Evolutionary conservation across 2,329 filamentous ascomycete species (phyloP).

Genomic region (Neonectria coccinea): DNA sequence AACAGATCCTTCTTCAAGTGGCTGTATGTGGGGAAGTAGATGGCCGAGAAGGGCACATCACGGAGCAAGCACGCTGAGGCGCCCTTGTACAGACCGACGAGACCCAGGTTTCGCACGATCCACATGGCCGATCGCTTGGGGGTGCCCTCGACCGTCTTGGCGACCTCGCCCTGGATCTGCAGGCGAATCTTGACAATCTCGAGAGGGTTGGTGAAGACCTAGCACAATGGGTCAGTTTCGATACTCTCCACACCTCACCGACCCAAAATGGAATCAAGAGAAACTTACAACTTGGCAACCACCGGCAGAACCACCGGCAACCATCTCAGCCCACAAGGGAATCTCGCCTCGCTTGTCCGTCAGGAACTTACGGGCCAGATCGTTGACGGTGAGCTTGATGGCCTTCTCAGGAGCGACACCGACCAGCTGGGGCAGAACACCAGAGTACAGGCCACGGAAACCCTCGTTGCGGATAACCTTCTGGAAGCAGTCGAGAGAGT

Average conservation of each 20-base stretch:
- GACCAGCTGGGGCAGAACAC: conserved; percentile 93
- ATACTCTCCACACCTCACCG: not conserved
- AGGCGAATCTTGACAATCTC: conserved; percentile 99
- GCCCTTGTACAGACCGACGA: conserved; percentile 96
- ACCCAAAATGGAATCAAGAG: not conserved
- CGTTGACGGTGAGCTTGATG: conserved; percentile 99
- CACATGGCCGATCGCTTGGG: conserved; percentile 95
- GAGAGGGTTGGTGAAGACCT: conserved; percentile 97
- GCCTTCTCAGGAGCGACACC: conserved; percentile 99
- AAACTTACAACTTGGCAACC: conserved; percentile 92
- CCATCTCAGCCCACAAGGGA: conserved; percentile 75
- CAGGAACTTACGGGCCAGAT: conserved; percentile 83
- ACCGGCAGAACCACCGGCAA: conserved; percentile 91
- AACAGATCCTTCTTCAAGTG: conserved; percentile 96
- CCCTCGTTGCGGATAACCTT: conserved; percentile 97
- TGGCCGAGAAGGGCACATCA: conserved; percentile 97
- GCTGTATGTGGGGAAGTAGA: conserved; percentile 97
- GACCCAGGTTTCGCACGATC: conserved; percentile 95
- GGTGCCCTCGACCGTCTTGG: conserved; percentile 84
- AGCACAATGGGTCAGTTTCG: conserved; percentile 18
- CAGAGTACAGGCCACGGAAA: conserved; percentile 89
- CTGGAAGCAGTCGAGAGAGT: conserved; percentile 93
- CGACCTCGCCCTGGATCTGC: conserved; percentile 95
- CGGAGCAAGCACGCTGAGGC: conserved; percentile 93
- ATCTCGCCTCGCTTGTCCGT: conserved; percentile 84